Conservation (phyloP, 768 basidiomycete genomes). For the Lentinula guzmanii region DNA sequence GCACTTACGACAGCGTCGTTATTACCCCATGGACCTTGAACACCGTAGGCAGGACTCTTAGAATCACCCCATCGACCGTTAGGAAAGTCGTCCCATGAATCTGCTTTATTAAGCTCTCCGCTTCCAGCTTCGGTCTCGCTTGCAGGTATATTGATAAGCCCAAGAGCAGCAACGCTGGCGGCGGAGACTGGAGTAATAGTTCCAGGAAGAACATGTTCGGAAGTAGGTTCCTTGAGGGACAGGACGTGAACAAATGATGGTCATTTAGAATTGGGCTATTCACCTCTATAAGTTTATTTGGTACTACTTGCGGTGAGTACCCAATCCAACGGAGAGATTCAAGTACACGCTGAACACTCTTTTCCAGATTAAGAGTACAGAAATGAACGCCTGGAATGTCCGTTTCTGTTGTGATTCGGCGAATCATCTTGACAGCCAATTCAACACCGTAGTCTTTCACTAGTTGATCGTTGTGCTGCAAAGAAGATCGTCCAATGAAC, state of each 20-base stretch:
- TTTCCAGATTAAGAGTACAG: slow-evolving; percentile 96
- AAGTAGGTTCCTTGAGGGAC: slow-evolving; percentile 31
- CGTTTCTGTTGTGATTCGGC: slow-evolving; percentile 46
- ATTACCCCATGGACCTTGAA: slow-evolving; percentile 73
- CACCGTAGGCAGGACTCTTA: slow-evolving; percentile 93
- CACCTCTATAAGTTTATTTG: slow-evolving; percentile 69
- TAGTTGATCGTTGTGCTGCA: slow-evolving; percentile 84
- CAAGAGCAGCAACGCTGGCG: slow-evolving; percentile 52
- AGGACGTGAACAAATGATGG: neutral
- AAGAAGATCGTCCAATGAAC: neutral
- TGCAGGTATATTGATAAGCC: slow-evolving; percentile 42
- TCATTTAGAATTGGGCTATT: slow-evolving; percentile 8
- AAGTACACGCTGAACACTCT: slow-evolving; percentile 83
- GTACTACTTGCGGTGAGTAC: slow-evolving; percentile 25
- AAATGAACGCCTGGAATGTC: slow-evolving; percentile 79
- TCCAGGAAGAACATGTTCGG: slow-evolving; percentile 21
- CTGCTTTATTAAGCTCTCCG: slow-evolving; percentile 71
- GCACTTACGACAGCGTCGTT: slow-evolving; percentile 46
- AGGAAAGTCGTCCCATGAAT: slow-evolving; percentile 93
- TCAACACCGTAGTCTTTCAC: slow-evolving; percentile 94
- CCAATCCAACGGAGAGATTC: slow-evolving; percentile 74
- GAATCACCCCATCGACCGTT: slow-evolving; percentile 98
- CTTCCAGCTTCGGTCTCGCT: slow-evolving; percentile 55
- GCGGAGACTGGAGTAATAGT: slow-evolving; percentile 62
- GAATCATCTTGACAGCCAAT: slow-evolving; percentile 79